phyloP scores from a whole-genome alignment of 2,329 filamentous ascomycete species.

The Exophiala oligosperma region DNA sequence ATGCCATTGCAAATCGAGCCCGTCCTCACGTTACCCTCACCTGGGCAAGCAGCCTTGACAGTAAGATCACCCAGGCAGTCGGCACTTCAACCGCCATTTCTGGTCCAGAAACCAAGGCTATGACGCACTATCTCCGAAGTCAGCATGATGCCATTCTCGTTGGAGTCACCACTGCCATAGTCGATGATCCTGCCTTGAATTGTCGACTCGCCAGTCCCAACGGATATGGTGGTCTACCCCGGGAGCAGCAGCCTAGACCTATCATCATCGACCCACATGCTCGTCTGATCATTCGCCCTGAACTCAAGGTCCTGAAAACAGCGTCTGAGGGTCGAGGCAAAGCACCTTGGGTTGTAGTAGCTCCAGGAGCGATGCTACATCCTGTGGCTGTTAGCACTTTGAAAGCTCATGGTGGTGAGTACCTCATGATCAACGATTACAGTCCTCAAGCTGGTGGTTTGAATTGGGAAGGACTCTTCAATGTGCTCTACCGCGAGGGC shows the following conservation, averaged over 20 bases:
- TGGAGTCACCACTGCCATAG: constrained; percentile 78
- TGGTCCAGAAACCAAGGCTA: constrained; percentile 78
- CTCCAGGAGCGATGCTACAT: constrained; percentile 47
- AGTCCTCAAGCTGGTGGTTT: constrained; percentile 25
- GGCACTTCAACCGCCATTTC: constrained; percentile 82
- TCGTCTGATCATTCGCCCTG: constrained; percentile 65
- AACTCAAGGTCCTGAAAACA: constrained; percentile 66
- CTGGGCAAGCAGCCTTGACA: constrained; percentile 88
- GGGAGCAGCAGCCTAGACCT: constrained; percentile 68
- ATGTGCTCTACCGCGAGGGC: constrained; percentile 57
- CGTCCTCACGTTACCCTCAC: constrained; percentile 73
- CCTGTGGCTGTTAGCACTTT: constrained; percentile 46
- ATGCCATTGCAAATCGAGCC: constrained; percentile 31
- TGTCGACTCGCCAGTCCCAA: constrained; percentile 67
- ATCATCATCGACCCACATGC: constrained; percentile 76
- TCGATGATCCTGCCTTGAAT: constrained; percentile 84
- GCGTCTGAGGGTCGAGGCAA: constrained; percentile 65
- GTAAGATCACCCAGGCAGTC: constrained; percentile 71
- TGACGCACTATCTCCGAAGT: constrained; percentile 88
- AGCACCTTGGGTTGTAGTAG: constrained; percentile 71
- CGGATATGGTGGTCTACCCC: constrained; percentile 54
- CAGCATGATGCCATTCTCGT: constrained; percentile 82
- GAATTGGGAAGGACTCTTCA: constrained; percentile 66
- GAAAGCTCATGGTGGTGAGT: constrained; percentile 49
- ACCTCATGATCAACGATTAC: constrained; percentile 38